Evolutionary conservation across 78 protist genomes (phyloP), one percentile per base, ranked within the genome.

Genomic region (Acrasis kona): DNA sequence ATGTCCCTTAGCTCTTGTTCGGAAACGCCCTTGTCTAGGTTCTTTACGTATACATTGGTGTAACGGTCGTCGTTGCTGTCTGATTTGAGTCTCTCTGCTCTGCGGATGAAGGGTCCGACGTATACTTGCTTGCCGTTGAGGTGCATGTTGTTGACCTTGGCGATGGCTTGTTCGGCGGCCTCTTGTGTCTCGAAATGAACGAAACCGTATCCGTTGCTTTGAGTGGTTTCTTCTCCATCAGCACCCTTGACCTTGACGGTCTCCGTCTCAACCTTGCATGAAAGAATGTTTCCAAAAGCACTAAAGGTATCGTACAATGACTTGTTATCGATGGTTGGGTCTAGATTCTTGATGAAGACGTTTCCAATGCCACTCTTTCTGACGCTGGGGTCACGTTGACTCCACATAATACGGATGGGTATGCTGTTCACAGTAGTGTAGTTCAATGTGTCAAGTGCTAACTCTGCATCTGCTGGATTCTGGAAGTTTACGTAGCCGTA

Each of bases 351-450:
- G 88, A 97, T 87, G 85, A 95, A 97, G 67, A 97, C 74, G 92
- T 97, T 97, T 66, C 98, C 99, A 39, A 75, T 83, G 38, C 97
- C 97, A 5, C 93, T 80, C 76, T 86, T 81, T 70, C 99, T 93
- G 29, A 81, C 70, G 72, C 91, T 29, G 76, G 98, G 98, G 74
- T 97, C 99, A 57, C 99, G 92, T 65, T 90, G 93, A 57, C 85
- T 79, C 97, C 96, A 96, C 99, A 96, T 96, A 83, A 97, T 86
- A 65, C 99, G 96, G 87, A 91, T 83, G 12, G 94, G 93, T 42
- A 70, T 68, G 79, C 85, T 93, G 74, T 80, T 39, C 75, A 97
- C 86, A 65, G 39, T 35, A 7, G 91, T 61, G 93, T 86, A 93
- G 90, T 96, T 96, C 77, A 94, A 32, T 10, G 92, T 89, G 66